A percentile compares a stretch with the other conserved stretches of the same genome.
phyloP scores from a whole-genome alignment of 2,329 filamentous ascomycete species.

The Arachnomyces sp. region DNA sequence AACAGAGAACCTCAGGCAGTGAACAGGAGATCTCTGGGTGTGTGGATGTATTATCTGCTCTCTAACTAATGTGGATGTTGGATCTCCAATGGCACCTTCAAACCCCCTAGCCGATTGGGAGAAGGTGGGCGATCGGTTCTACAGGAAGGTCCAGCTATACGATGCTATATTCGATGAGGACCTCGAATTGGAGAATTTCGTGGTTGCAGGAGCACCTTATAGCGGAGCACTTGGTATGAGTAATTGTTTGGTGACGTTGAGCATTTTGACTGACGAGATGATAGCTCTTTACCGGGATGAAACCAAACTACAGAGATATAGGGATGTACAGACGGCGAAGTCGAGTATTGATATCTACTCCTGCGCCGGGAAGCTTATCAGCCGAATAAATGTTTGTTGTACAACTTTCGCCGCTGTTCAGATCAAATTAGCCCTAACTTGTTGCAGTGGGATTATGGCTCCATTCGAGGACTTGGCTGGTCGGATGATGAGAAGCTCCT shows the following conservation, averaged over 20 bases:
- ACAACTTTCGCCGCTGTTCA: not conserved
- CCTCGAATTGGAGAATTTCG: slow-evolving; percentile 89
- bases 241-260: not conserved
- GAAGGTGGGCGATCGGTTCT: slow-evolving; percentile 85
- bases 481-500: slow-evolving; percentile 90
- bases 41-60: not conserved
- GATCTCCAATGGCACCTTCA: slow-evolving; percentile 35
- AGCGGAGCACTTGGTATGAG: slow-evolving; percentile 81
- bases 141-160: slow-evolving; percentile 90
- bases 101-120: slow-evolving; percentile 88
- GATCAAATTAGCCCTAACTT: slow-evolving; percentile 13
- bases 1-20: not conserved
- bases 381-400: slow-evolving; percentile 58
- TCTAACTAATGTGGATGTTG: not conserved
- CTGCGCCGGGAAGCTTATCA: slow-evolving; percentile 80
- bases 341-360: slow-evolving; percentile 91
- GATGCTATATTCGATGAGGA: slow-evolving; percentile 88
- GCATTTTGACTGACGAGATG: slow-evolving; percentile 4
- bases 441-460: slow-evolving; percentile 73
- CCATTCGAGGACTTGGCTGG: slow-evolving; percentile 86
- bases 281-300: slow-evolving; percentile 84
- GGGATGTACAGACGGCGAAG: slow-evolving; percentile 63
- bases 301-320: slow-evolving; percentile 70
- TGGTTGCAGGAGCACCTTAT: slow-evolving; percentile 85
- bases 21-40: slow-evolving; percentile 10